phyloP scores from a whole-genome alignment of 2,329 filamentous ascomycete species.

The Pestalotiopsis sp. region DNA sequence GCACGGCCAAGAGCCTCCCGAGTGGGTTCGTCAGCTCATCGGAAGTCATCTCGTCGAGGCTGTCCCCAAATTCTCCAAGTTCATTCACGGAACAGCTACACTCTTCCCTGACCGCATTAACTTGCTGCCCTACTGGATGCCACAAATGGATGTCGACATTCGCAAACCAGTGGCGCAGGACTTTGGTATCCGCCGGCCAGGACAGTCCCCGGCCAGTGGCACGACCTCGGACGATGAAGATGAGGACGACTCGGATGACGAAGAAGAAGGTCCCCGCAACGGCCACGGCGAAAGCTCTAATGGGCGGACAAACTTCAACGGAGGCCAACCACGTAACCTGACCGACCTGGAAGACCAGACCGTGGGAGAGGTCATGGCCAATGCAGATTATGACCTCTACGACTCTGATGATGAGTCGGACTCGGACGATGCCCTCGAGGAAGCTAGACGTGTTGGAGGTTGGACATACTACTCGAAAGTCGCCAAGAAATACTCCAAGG shows the following conservation, averaged over 20 bases:
- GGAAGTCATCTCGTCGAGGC: slow-evolving; percentile 94
- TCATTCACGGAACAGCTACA: slow-evolving; percentile 91
- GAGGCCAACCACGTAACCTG: slow-evolving; percentile 19
- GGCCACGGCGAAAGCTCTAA: slow-evolving; percentile 17
- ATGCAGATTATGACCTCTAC: slow-evolving; percentile 83
- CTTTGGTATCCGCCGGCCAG: slow-evolving; percentile 86
- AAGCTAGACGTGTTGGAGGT: slow-evolving; percentile 75
- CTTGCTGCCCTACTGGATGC: slow-evolving; percentile 94
- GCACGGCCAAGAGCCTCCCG: slow-evolving; percentile 88
- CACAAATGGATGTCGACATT: slow-evolving; percentile 97
- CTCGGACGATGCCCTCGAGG: slow-evolving; percentile 69
- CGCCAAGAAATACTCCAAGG: slow-evolving; percentile 44
- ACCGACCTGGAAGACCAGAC: slow-evolving; percentile 84
- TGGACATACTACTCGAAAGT: slow-evolving; percentile 72
- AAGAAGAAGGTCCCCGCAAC: slow-evolving; percentile 47
- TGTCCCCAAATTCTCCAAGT: slow-evolving; percentile 99
- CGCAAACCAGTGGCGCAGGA: slow-evolving; percentile 86
- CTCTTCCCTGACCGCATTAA: slow-evolving; percentile 87
- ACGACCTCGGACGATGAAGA: slow-evolving; percentile 79
- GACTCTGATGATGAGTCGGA: slow-evolving; percentile 86
- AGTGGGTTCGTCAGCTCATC: slow-evolving; percentile 94
- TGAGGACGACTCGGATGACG: slow-evolving; percentile 72
- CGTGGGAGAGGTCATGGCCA: slow-evolving; percentile 56
- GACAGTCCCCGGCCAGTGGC: slow-evolving; percentile 71
- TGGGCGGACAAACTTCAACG: slow-evolving; percentile 18